A percentile compares a stretch with the other conserved stretches of the same genome.
These are phyloP conservation scores for Russula dissimulans DNA, from an alignment of 768 basidiomycete genomes.

Conservation along the genomic window DNA sequence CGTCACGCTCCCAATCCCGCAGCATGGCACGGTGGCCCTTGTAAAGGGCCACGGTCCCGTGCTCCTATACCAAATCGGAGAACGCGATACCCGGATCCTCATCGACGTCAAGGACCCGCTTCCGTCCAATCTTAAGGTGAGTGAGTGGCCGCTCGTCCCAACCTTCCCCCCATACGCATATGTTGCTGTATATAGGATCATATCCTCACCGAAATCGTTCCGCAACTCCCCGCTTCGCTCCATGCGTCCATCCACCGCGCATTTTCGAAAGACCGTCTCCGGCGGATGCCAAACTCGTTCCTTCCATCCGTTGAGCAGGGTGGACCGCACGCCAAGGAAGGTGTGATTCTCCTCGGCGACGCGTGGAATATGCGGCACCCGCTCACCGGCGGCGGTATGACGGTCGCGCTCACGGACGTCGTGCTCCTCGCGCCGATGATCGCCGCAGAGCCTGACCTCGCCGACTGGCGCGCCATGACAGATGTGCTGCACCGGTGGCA, in stretches of 20 bases:
- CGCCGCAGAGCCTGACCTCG: conserved; percentile 31
- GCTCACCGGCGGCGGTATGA: conserved; percentile 97
- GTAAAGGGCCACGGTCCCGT: conserved; percentile 80
- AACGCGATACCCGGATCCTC: conserved; percentile 87
- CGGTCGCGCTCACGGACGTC: conserved; percentile 84
- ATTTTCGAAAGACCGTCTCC: conserved; percentile 69
- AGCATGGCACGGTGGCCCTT: conserved; percentile 79
- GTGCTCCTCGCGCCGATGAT: conserved; percentile 63
- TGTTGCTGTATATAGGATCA: conserved; percentile 36
- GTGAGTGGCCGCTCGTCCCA: not conserved
- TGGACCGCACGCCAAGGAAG: conserved; percentile 40
- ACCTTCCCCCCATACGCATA: too few species aligned
- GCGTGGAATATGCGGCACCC: conserved; percentile 99
- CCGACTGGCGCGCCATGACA: conserved; percentile 45
- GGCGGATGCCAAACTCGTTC: conserved; percentile 94
- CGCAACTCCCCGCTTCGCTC: conserved; percentile 69
- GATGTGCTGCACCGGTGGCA: conserved; percentile 62
- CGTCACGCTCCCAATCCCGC: conserved; percentile 56
- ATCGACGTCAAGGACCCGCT: conserved; percentile 81
- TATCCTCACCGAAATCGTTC: conserved; percentile 64
- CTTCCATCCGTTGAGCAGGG: conserved; percentile 71
- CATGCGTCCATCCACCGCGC: conserved; percentile 57
- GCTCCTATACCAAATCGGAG: conserved; percentile 84
- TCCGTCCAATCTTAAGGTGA: conserved; percentile 71
- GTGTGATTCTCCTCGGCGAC: conserved; percentile 83